A percentile compares a stretch with the other conserved stretches of the same genome.
These are phyloP conservation scores for Calonectria hongkongensis DNA, from an alignment of 2,329 filamentous ascomycete genomes.

Conservation along the genomic window DNA sequence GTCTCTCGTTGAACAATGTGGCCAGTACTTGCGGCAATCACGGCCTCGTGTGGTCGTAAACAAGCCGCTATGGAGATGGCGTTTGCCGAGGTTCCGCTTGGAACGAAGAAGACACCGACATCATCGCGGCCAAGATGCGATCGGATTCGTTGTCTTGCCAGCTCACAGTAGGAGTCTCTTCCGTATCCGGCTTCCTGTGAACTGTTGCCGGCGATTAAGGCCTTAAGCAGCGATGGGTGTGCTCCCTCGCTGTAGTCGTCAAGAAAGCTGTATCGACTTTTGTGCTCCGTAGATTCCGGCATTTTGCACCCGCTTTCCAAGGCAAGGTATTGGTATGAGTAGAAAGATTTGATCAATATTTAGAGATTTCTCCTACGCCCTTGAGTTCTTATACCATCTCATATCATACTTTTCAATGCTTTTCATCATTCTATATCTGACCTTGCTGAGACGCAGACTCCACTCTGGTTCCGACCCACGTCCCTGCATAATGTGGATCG, in stretches of 20 bases:
- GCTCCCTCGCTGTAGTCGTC: slow-evolving; percentile 73
- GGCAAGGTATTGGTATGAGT: neutral
- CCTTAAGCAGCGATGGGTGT: slow-evolving; percentile 69
- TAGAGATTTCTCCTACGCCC: neutral
- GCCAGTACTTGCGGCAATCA: slow-evolving; percentile 69
- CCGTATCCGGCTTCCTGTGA: slow-evolving; percentile 69
- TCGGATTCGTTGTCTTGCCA: slow-evolving; percentile 65
- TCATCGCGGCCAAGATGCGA: slow-evolving; percentile 60
- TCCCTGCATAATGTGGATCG: slow-evolving; percentile 34
- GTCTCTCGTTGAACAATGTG: slow-evolving; percentile 71
- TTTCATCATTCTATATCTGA: slow-evolving; percentile 6
- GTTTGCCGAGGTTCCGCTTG: slow-evolving; percentile 71
- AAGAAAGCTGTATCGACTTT: slow-evolving; percentile 65
- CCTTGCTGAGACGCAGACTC: slow-evolving; percentile 1
- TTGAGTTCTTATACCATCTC: neutral
- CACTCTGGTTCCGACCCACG: slow-evolving; percentile 5
- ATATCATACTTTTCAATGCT: neutral
- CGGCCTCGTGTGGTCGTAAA: slow-evolving; percentile 69
- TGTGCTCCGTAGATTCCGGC: slow-evolving; percentile 47
- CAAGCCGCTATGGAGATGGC: slow-evolving; percentile 71
- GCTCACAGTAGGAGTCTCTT: slow-evolving; percentile 64
- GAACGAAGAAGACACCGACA: slow-evolving; percentile 70
- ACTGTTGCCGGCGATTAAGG: slow-evolving; percentile 65
- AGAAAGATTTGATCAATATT: no score
- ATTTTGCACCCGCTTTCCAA: slow-evolving; percentile 27